Base-by-base conservation (phyloP, 225 moss, liverwort and hornwort genomes). In the Neckera pumila region DNA sequence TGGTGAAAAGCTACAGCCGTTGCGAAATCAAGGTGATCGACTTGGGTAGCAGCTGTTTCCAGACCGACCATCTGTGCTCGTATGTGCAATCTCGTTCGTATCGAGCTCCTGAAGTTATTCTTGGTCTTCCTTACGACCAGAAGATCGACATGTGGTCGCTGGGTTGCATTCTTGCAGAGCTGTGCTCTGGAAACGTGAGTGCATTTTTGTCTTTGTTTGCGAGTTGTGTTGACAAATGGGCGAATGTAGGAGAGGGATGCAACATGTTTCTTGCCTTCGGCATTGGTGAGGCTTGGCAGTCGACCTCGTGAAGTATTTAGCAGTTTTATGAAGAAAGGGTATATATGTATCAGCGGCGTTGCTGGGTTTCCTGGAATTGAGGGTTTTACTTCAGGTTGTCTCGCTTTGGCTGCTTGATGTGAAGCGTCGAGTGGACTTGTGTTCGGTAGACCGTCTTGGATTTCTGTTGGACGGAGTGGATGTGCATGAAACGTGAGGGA, bases 11-110 rank as follows among this genome's bases (percentile, higher is more conserved):
- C 85, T 98, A 98, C 91, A 98, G 98, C 84, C 96, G 98, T 18
- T 98, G 98, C 87, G 98, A 98, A 90, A 95, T 98, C 86, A 98
- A 98, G 92, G 98, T 98, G 84, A 98, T 98, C 86, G 98, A 98
- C 91, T 90, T 98, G 90, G 98, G 98, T 33, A 98, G 98, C 93
- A 98, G 98, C 89, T 98, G 98, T 94, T 98, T 98, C 90, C 98
- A 98, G 92, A 97, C 98, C 14, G 98, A 98, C 89, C 98, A 98
- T 85, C 94, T 98, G 31, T 98, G 98, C 92, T 98, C 98, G n/a
- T 98, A 98, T 84, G 98, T 98, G 92, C 98, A 98, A 84, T 97
- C 97, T 79, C 94, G 98, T 76, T 98, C 98, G 60, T 98, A 98
- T 81, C 93, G 98, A 76, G 98, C 98, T 59, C 98, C 98, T 76